These are phyloP conservation scores for Poa pratensis DNA, from an alignment of 176 grass and related monocot genomes.

Conservation along the genomic window DNA sequence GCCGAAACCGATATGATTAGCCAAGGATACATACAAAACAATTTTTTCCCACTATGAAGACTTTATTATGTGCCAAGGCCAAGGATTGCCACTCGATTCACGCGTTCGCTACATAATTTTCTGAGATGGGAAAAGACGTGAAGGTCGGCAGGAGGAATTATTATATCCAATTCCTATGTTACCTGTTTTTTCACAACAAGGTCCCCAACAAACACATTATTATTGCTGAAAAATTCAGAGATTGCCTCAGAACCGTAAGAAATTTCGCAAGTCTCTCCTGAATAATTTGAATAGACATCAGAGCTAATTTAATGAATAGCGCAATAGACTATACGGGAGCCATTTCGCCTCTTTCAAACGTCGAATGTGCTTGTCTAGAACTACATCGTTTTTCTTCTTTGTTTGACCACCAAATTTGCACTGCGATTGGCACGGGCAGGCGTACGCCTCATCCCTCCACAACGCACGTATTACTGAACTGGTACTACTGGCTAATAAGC, in stretches of 20 bases:
- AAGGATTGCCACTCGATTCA: constrained; percentile 46
- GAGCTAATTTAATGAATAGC: not conserved
- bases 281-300: not conserved
- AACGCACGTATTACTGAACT: too few relatives aligned
- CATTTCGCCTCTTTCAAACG: too few relatives aligned
- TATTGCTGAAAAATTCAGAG: constrained; percentile 83
- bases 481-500: too few relatives aligned
- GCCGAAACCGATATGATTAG: too few relatives aligned
- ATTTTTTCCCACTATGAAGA: too few relatives aligned
- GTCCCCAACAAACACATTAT: constrained; percentile 73
- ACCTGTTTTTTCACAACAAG: constrained; percentile 76
- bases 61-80: too few relatives aligned
- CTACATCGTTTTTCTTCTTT: too few relatives aligned
- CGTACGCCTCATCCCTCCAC: too few relatives aligned
- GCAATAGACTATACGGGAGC: not conserved
- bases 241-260: constrained; percentile 80
- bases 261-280: constrained; percentile 84
- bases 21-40: too few relatives aligned
- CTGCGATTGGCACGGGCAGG: too few relatives aligned
- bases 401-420: too few relatives aligned
- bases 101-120: constrained; percentile 81
- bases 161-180: not conserved
- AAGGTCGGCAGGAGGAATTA: not conserved
- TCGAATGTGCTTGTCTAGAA: too few relatives aligned
- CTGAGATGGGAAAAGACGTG: constrained; percentile 32